A percentile compares a stretch with the other conserved stretches of the same genome.
These are phyloP conservation scores for Senna tora DNA, from an alignment of 306 rosid genomes.

Conservation along the genomic window DNA sequence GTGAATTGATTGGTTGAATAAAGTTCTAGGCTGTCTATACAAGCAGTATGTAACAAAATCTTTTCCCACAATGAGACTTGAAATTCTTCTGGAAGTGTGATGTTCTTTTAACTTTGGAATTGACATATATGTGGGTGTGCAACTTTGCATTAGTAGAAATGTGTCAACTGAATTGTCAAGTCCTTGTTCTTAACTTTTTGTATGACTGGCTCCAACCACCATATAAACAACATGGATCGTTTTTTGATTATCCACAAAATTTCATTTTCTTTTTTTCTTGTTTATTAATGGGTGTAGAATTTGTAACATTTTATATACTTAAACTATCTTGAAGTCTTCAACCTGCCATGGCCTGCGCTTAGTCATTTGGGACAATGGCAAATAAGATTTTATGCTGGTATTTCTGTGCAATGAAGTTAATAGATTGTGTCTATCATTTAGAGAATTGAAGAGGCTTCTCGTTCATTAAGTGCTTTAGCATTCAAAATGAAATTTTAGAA, in stretches of 20 bases:
- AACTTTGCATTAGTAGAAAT: too few relatives aligned
- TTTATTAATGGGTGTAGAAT: neutral
- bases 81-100: neutral
- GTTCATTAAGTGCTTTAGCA: too few relatives aligned
- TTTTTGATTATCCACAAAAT: neutral
- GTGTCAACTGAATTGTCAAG: too few relatives aligned
- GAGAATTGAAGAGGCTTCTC: too few relatives aligned
- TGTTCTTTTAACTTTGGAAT: neutral
- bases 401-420: neutral
- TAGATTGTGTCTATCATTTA: neutral
- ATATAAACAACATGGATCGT: conserved; percentile 1
- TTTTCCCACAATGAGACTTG: neutral
- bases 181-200: too few relatives aligned
- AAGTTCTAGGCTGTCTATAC: neutral
- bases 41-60: neutral
- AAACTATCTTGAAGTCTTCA: neutral
- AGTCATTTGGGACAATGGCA: neutral
- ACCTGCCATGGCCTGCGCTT: neutral
- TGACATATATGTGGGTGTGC: neutral
- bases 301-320: neutral
- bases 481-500: neutral
- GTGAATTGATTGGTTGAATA: neutral
- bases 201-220: neutral
- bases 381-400: neutral
- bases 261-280: too few relatives aligned